Evolutionary conservation across 2,329 filamentous ascomycete genomes (phyloP).

Genomic region (Zymoseptoria brevis): DNA sequence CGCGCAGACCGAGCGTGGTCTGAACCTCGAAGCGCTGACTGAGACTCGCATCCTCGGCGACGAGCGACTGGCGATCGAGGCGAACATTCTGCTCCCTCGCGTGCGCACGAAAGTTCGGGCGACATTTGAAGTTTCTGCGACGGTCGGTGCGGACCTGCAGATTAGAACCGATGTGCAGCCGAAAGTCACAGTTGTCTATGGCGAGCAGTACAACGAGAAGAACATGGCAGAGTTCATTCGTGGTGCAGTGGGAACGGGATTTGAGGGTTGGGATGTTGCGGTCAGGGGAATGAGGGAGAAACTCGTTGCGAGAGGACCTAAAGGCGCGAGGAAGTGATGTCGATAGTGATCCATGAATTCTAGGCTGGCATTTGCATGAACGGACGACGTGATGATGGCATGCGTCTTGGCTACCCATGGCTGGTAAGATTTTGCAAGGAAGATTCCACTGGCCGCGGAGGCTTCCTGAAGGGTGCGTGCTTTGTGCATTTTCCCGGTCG

Average conservation of each 20-base stretch:
- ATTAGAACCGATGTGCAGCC: constrained; percentile 36
- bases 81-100: constrained; percentile 54
- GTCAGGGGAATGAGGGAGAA: constrained; percentile 37
- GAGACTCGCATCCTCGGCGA: constrained; percentile 57
- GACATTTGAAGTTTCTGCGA: constrained; percentile 44
- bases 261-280: constrained; percentile 35
- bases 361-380: neutral
- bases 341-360: neutral
- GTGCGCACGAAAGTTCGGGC: constrained; percentile 63
- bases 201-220: constrained; percentile 65
- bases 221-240: constrained; percentile 67
- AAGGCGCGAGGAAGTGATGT: constrained; percentile 26
- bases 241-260: constrained; percentile 22
- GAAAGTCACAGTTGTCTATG: constrained; percentile 61
- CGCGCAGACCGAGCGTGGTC: constrained; percentile 51
- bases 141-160: constrained; percentile 46
- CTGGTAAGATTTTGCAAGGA: neutral
- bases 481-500: too few relatives aligned
- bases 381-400: neutral
- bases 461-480: too few relatives aligned
- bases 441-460: neutral
- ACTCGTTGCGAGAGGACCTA: constrained; percentile 39
- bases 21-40: constrained; percentile 59
- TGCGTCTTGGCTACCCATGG: neutral
- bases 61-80: constrained; percentile 53